Evolutionary conservation across 176 grass and related monocot genomes (phyloP).

Genomic region (Bonia amplexicaulis): DNA sequence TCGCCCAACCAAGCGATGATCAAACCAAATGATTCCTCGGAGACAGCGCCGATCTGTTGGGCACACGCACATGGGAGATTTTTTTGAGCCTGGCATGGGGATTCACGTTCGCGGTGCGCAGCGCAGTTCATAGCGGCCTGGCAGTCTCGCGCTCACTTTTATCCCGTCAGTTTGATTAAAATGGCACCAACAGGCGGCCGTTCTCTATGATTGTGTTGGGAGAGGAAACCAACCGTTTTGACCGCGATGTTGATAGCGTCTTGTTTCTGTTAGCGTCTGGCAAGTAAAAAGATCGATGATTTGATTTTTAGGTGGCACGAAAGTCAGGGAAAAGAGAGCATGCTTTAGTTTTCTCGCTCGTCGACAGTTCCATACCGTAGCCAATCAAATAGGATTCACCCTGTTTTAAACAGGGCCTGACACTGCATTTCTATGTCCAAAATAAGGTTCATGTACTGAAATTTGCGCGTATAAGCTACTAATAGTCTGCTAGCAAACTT

Average conservation of each 20-base stretch:
- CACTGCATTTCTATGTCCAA: neutral
- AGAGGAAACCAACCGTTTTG: neutral
- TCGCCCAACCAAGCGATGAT: neutral
- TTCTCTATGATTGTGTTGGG: conserved; percentile 14
- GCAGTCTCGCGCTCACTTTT: neutral
- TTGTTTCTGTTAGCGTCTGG: neutral
- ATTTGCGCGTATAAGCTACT: neutral
- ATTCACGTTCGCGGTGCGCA: neutral
- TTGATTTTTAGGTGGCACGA: neutral
- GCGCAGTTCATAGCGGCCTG: neutral
- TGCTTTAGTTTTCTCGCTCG: neutral
- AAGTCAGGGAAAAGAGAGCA: too few relatives aligned
- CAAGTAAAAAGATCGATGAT: too few relatives aligned
- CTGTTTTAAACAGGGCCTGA: neutral
- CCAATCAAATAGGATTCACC: neutral
- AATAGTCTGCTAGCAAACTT: neutral
- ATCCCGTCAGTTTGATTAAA: neutral
- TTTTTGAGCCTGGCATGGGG: neutral
- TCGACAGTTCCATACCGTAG: neutral
- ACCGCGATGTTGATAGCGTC: too few relatives aligned
- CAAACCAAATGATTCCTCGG: neutral
- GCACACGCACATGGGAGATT: neutral
- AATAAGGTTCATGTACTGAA: neutral
- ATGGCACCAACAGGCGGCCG: neutral
- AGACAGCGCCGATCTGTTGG: neutral